A percentile compares a stretch with the other conserved stretches of the same genome.
Evolutionary conservation across 768 basidiomycete species (phyloP).

Genomic region (Kwoniella sp.): DNA sequence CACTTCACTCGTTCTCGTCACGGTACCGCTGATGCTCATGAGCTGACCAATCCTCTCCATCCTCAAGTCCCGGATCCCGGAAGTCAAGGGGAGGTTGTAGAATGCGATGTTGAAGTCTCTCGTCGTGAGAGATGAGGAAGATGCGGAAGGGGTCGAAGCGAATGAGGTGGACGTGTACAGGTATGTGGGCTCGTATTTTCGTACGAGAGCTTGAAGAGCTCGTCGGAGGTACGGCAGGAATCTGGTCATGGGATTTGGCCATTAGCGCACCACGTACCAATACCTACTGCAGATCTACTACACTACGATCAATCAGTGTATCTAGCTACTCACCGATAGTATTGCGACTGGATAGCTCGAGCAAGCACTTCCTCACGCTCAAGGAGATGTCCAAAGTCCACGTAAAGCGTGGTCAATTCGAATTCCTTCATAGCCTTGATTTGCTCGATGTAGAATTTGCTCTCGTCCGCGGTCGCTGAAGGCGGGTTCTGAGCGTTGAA

Average conservation of each 20-base stretch:
- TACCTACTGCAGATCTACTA: too few species aligned
- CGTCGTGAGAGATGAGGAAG: slow-evolving; percentile 76
- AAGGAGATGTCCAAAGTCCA: slow-evolving; percentile 89
- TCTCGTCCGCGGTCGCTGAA: slow-evolving; percentile 61
- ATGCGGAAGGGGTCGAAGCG: slow-evolving; percentile 70
- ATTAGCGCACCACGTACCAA: too few species aligned
- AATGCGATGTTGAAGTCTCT: slow-evolving; percentile 95
- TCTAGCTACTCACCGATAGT: slow-evolving; percentile 78
- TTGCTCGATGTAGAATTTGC: slow-evolving; percentile 82
- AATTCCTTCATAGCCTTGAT: slow-evolving; percentile 94
- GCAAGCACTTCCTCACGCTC: slow-evolving; percentile 90
- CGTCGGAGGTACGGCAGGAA: slow-evolving; percentile 93
- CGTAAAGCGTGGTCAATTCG: slow-evolving; percentile 91
- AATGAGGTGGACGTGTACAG: slow-evolving; percentile 79
- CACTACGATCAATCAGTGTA: too few species aligned
- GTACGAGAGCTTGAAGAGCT: slow-evolving; percentile 84
- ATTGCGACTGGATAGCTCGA: slow-evolving; percentile 88
- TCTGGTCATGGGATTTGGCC: too few species aligned
- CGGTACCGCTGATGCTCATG: slow-evolving; percentile 94
- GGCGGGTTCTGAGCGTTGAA: slow-evolving; percentile 48
- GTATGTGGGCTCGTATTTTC: slow-evolving; percentile 88
- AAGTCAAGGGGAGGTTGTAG: slow-evolving; percentile 88
- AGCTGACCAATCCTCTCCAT: slow-evolving; percentile 93
- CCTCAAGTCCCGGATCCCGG: slow-evolving; percentile 88
- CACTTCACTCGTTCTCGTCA: slow-evolving; percentile 96